phyloP scores from a whole-genome alignment of 1,139 yeast species.

The Kurtzmaniella quercitrusa region DNA sequence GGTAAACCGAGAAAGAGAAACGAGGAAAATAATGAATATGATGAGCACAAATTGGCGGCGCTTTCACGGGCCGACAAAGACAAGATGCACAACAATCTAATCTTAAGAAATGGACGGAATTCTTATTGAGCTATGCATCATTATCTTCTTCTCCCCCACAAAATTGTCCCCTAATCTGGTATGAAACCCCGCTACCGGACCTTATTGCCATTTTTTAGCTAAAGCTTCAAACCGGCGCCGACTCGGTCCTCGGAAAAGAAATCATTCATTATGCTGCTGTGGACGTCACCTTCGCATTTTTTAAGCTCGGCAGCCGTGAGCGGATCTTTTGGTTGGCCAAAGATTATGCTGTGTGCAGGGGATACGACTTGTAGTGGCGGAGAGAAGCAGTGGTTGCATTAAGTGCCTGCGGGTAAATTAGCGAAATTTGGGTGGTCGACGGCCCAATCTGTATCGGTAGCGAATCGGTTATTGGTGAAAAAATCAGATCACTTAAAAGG shows the following conservation, averaged over 20 bases:
- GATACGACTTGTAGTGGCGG: conserved; percentile 4
- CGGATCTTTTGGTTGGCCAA: conserved; percentile 6
- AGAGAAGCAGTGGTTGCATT: not conserved
- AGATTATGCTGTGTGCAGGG: conserved; percentile 3
- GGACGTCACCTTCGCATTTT: not conserved
- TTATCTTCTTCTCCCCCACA: not conserved
- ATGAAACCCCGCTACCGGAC: not conserved
- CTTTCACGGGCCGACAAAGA: not conserved
- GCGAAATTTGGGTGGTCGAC: not conserved
- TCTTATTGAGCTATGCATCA: too few relatives aligned
- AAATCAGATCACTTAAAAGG: conserved; percentile 2
- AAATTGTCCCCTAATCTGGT: not conserved
- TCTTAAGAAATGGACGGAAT: too few relatives aligned
- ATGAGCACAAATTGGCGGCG: not conserved
- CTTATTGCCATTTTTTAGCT: not conserved
- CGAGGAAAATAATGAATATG: not conserved
- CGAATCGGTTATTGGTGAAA: not conserved
- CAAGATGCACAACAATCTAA: not conserved
- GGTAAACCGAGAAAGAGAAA: not conserved
- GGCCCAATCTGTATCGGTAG: not conserved
- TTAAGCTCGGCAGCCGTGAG: conserved; percentile 4
- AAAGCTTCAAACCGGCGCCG: not conserved
- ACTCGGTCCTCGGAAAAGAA: not conserved
- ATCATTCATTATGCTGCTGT: too few relatives aligned
- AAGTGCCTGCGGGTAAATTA: not conserved